phyloP scores from a whole-genome alignment of 2,329 filamentous ascomycete species.

The Grosmannia clavigera region DNA sequence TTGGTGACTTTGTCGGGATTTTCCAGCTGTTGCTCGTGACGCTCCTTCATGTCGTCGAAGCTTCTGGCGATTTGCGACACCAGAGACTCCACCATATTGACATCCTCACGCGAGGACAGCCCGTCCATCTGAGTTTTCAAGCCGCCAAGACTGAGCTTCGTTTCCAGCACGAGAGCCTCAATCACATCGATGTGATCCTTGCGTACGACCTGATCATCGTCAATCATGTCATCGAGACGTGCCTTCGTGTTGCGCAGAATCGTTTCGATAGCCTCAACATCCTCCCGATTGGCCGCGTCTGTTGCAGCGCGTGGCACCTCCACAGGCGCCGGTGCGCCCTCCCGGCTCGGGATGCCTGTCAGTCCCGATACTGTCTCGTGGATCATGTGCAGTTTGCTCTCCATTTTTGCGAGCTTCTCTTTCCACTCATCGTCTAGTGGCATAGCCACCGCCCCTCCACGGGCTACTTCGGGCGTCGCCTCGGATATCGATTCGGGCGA shows the following conservation, averaged over 20 bases:
- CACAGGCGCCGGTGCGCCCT: not conserved
- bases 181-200: conserved; percentile 55
- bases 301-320: conserved; percentile 7
- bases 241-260: conserved; percentile 82
- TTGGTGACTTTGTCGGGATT: conserved; percentile 60
- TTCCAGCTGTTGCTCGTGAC: conserved; percentile 39
- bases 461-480: not conserved
- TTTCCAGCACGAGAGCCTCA: conserved; percentile 56
- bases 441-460: not conserved
- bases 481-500: not conserved
- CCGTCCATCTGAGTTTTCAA: conserved; percentile 17
- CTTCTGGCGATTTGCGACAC: conserved; percentile 64
- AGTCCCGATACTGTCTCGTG: conserved; percentile 24
- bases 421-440: conserved; percentile 12
- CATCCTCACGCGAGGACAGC: conserved; percentile 59
- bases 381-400: conserved; percentile 38
- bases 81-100: conserved; percentile 63
- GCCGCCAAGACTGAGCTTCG: conserved; percentile 56
- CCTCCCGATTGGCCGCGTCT: conserved; percentile 59
- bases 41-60: conserved; percentile 61
- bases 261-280: conserved; percentile 82
- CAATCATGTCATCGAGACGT: conserved; percentile 68
- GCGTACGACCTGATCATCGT: conserved; percentile 56
- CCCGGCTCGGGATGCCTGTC: conserved; percentile 16
- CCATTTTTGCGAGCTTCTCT: conserved; percentile 25